Percentiles rank a stretch among this genome's conserved stretches.
Evolutionary conservation across 202 grass and related monocot genomes (phyloP).

Genomic region (Alloteropsis angusta): DNA sequence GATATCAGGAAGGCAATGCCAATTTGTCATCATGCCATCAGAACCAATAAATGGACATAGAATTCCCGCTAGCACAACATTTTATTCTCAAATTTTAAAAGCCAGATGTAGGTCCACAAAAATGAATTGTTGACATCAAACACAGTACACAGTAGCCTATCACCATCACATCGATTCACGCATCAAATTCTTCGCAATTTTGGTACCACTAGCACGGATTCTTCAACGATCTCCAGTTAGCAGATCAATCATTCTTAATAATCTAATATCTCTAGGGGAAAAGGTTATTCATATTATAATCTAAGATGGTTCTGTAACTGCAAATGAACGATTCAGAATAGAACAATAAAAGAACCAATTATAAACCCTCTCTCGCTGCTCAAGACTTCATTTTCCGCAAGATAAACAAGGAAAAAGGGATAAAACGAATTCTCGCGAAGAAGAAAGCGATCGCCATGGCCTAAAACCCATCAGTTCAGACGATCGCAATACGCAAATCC

Average conservation of each 20-base stretch:
- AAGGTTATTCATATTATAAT: not conserved
- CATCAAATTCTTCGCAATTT: constrained; percentile 7
- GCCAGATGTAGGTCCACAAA: constrained; percentile 5
- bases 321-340: not conserved
- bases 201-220: constrained; percentile 3
- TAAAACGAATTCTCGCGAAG: not conserved
- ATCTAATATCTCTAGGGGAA: not conserved
- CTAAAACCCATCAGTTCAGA: not conserved
- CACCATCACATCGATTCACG: constrained; percentile 19
- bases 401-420: not conserved
- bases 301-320: not conserved
- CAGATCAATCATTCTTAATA: not conserved
- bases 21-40: not conserved
- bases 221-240: not conserved
- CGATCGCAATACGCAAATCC: not conserved
- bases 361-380: not conserved
- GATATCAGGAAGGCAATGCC: constrained; percentile 14
- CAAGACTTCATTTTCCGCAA: not conserved
- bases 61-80: not conserved
- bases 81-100: not conserved
- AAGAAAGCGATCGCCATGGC: not conserved
- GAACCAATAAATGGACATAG: not conserved
- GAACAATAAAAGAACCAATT: not conserved
- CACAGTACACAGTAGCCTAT: constrained; percentile 4
- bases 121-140: constrained; percentile 14